These are phyloP conservation scores for Alternaria triticimaculans DNA, from an alignment of 2,329 filamentous ascomycete genomes.

Conservation along the genomic window DNA sequence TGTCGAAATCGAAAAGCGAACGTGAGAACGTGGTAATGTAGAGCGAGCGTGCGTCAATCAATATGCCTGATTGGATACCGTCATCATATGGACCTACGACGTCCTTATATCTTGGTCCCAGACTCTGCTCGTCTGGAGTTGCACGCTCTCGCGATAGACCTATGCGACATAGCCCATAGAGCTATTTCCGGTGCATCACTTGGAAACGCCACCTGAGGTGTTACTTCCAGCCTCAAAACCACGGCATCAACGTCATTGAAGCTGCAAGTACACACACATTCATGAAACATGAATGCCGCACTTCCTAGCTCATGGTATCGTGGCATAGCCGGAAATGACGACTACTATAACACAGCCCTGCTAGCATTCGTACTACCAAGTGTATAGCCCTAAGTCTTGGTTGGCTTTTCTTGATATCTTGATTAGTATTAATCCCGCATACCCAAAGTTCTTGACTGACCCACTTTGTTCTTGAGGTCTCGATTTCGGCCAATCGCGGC, in stretches of 20 bases:
- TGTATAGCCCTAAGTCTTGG: neutral
- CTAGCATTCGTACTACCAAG: neutral
- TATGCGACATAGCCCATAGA: slow-evolving; percentile 14
- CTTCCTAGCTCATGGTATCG: neutral
- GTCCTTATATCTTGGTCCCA: slow-evolving; percentile 21
- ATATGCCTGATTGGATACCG: slow-evolving; percentile 9
- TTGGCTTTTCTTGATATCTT: slow-evolving; percentile 2
- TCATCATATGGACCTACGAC: slow-evolving; percentile 14
- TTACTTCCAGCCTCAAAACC: slow-evolving; percentile 17
- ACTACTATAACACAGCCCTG: slow-evolving; percentile 16
- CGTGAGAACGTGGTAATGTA: neutral
- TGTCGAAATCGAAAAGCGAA: neutral
- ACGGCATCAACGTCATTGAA: slow-evolving; percentile 8
- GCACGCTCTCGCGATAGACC: neutral
- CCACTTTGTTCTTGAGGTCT: slow-evolving; percentile 19
- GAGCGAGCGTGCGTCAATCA: slow-evolving; percentile 13
- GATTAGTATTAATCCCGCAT: slow-evolving; percentile 8
- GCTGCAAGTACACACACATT: slow-evolving; percentile 1
- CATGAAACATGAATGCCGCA: slow-evolving; percentile 3
- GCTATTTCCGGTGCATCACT: slow-evolving; percentile 7
- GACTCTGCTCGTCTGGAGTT: slow-evolving; percentile 1
- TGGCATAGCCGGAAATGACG: slow-evolving; percentile 30
- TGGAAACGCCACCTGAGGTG: slow-evolving; percentile 13
- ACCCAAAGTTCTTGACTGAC: slow-evolving; percentile 17
- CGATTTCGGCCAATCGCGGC: slow-evolving; percentile 11